Evolutionary conservation across 75 land plant genomes (phyloP).

Genomic region (Chamaecyparis obtusa): DNA sequence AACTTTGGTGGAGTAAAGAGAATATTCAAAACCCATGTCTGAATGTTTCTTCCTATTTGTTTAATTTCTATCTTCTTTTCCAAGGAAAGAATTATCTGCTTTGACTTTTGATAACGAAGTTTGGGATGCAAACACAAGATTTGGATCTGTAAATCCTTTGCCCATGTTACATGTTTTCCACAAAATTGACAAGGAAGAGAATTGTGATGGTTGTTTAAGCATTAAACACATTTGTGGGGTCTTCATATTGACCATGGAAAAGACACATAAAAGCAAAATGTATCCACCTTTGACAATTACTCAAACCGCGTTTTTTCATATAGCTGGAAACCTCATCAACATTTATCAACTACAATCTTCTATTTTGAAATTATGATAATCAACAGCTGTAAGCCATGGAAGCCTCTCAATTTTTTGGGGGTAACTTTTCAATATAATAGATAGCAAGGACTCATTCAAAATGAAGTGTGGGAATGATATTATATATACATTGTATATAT

Average conservation of each 20-base stretch:
- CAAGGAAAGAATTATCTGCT: not conserved
- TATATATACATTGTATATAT: not conserved
- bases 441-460: not conserved
- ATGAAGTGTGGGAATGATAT: not conserved
- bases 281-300: conserved; percentile 6
- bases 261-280: not conserved
- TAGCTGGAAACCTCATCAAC: conserved; percentile 7
- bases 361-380: not conserved
- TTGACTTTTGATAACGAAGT: not conserved
- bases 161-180: conserved; percentile 4
- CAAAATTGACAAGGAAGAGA: not conserved
- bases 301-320: conserved; percentile 1
- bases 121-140: not conserved
- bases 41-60: not conserved
- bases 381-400: not conserved
- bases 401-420: not conserved
- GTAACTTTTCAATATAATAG: not conserved
- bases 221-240: not conserved
- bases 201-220: not conserved
- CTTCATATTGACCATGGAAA: conserved; percentile 1
- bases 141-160: not conserved
- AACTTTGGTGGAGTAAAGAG: not conserved
- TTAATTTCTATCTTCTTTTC: not conserved
- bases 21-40: not conserved
- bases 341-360: not conserved